Base-by-base conservation (phyloP, 768 basidiomycete genomes). In the Termitomyces sp. region DNA sequence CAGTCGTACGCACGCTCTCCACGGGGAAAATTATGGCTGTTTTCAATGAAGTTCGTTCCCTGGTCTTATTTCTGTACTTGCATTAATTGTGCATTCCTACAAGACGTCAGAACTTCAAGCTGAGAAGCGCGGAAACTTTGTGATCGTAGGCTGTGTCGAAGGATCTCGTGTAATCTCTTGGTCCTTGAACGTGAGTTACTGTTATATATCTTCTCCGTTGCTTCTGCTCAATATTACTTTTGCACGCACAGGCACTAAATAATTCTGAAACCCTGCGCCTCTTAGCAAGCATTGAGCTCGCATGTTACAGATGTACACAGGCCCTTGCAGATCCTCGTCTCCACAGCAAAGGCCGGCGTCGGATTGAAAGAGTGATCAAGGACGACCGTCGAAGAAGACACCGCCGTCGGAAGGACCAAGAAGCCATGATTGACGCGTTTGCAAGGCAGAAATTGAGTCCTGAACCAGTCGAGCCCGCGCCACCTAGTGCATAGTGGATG, bases 101-200 rank as follows among this genome's bases (percentile, higher is more conserved):
- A 57, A 89, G 87, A 67, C 76, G 24, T 83, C 82, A 57, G 86
- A 92, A 67, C 72, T 92, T 38, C 88, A 92, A 74, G 90, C 90
- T 18, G 91, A 93, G 72, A 90, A 89, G 72, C 82, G 91, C 61
- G 91, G 91, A 53, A 92, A 92, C 68, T 93, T 93, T 66, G 86
- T 93, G 22, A 89, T 93, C 28, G 81, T 93, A 54, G 86, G 88
- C 44, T 88, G 87, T 56, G 84, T 93, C 22, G 88, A 92, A 58
- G 85, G 83, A 22, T 68, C 77, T 42, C 82, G 80, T 43, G 90
- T 93, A 42, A 76, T 92, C 33, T 92, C 91, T 14, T 93, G 90
- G 90, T 92, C 91, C 32, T 69, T 92, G 58, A 92, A 92, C 66
- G 90, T 90, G 64, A 56, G 85, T 68, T 38, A 51, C 38, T 30